Base-by-base conservation (phyloP, 345 rosid genomes). In the Theobroma cacao region DNA sequence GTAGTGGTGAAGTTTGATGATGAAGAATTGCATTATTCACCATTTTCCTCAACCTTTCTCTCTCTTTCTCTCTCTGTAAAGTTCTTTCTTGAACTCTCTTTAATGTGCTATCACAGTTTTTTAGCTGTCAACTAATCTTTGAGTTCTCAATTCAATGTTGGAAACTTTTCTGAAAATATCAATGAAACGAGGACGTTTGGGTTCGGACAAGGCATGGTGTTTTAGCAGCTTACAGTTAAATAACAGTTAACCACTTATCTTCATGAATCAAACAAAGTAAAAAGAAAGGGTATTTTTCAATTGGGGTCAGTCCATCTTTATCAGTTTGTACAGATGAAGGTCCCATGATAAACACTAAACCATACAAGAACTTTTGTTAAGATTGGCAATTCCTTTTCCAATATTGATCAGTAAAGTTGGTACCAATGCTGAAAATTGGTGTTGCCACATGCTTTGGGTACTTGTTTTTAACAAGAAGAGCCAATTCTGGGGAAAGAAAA, bases 71-170 rank as follows among this genome's bases (percentile, higher is more conserved):
- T 41, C 3, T 60, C 22, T 48, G 24, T 13, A 2, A 1, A 41
- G 41, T n/a, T 81, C 43, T 30, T 80, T 79, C 53, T 75, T 78
- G 78, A 78, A 76, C 65, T 77, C 85, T 67, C 77, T 75, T 68
- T 79, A 64, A 69, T 69, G n/a, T 61, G 66, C 33, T 26, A 18
- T 72, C 26, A 71, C 60, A 1, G 22, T 28, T 3, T 33, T 28
- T 18, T 9, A 31, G 2, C 4, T 20, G 7, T 72, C 30, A 53
- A 40, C 45, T 18, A 20, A 33, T 26, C 56, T 7, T 45, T 28
- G 48, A 53, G 48, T 34, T 33, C 17, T 56, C 31, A 72, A 8
- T 55, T 36, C 50, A 53, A 14, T 15, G 63, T 56, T 74, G n/a
- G 41, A 18, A 56, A 74, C 77, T 55, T 74, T 41, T n/a, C n/a